These are phyloP conservation scores for Plantago elongata DNA, from an alignment of 257 asterid genomes.

Conservation along the genomic window DNA sequence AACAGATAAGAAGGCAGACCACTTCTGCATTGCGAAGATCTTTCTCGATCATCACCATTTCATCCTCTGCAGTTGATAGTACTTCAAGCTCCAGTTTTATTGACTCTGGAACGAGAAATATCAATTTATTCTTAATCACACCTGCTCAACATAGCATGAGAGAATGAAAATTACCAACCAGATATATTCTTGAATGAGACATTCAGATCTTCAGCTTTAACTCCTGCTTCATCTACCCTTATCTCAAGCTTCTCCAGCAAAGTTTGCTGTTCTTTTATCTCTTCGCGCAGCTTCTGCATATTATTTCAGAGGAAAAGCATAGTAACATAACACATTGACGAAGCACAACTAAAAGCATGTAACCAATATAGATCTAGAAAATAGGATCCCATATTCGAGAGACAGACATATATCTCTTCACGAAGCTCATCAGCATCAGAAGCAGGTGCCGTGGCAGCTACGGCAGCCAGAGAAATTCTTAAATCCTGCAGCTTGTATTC, in stretches of 20 bases:
- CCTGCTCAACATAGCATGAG: slow-evolving; percentile 12
- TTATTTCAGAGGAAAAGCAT: slow-evolving; percentile 3
- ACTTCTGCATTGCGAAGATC: slow-evolving; percentile 42
- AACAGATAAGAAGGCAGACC: slow-evolving; percentile 34
- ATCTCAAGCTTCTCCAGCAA: slow-evolving; percentile 44
- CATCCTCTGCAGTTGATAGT: slow-evolving; percentile 60
- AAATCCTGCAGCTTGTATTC: slow-evolving; percentile 48
- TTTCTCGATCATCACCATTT: slow-evolving; percentile 47
- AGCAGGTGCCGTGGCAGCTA: slow-evolving; percentile 43
- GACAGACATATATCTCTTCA: slow-evolving; percentile 63
- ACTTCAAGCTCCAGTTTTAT: slow-evolving; percentile 64
- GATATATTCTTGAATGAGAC: slow-evolving; percentile 42
- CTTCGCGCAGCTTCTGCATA: slow-evolving; percentile 53
- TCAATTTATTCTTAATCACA: slow-evolving; percentile 14
- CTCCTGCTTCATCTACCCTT: slow-evolving; percentile 48
- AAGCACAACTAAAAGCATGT: too few relatives aligned
- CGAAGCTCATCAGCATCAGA: slow-evolving; percentile 64
- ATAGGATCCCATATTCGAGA: slow-evolving; percentile 11
- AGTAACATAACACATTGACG: not conserved
- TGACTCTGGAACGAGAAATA: slow-evolving; percentile 44
- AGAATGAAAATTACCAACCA: slow-evolving; percentile 46
- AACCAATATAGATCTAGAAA: not conserved
- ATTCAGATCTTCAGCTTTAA: slow-evolving; percentile 43
- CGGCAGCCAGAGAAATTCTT: slow-evolving; percentile 44
- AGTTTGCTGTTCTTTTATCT: slow-evolving; percentile 39